These are phyloP conservation scores for Acorus gramineus DNA, from an alignment of 106 monocot species.

Conservation along the genomic window DNA sequence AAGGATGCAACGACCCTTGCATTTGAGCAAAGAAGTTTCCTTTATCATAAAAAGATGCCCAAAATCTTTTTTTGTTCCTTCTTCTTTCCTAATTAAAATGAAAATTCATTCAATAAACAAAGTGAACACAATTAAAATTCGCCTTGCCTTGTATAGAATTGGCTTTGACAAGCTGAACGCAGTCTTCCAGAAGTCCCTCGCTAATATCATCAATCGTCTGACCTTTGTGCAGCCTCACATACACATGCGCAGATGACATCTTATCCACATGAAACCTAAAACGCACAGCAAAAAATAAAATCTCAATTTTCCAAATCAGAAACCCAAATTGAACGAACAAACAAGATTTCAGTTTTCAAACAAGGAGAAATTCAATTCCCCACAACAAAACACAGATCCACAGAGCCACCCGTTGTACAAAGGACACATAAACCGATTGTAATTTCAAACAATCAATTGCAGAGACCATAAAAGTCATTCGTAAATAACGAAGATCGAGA, in stretches of 20 bases:
- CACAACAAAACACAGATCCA: too few relatives aligned
- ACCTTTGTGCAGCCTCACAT: slow-evolving; percentile 78
- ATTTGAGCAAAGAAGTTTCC: too few relatives aligned
- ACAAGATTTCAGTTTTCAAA: too few relatives aligned
- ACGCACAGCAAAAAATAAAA: too few relatives aligned
- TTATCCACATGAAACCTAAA: slow-evolving; percentile 99
- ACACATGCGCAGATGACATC: slow-evolving; percentile 98
- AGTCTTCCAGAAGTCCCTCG: slow-evolving; percentile 88
- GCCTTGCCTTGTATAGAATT: slow-evolving; percentile 87
- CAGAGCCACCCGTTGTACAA: not conserved
- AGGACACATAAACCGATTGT: not conserved
- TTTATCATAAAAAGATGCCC: too few relatives aligned
- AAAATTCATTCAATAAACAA: slow-evolving; percentile 2
- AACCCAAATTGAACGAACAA: slow-evolving; percentile 1
- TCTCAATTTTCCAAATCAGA: not conserved
- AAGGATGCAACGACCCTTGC: too few relatives aligned
- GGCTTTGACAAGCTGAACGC: slow-evolving; percentile 91
- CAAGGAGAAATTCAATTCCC: too few relatives aligned
- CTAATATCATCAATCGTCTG: slow-evolving; percentile 89
- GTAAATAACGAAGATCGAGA: too few relatives aligned
- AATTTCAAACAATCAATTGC: not conserved
- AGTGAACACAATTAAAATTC: not conserved
- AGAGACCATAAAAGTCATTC: too few relatives aligned
- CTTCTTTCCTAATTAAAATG: not conserved
- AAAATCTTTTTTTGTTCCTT: too few relatives aligned